These are phyloP conservation scores for Neonectria ditissima DNA, from an alignment of 2,329 filamentous ascomycete genomes.

Conservation along the genomic window DNA sequence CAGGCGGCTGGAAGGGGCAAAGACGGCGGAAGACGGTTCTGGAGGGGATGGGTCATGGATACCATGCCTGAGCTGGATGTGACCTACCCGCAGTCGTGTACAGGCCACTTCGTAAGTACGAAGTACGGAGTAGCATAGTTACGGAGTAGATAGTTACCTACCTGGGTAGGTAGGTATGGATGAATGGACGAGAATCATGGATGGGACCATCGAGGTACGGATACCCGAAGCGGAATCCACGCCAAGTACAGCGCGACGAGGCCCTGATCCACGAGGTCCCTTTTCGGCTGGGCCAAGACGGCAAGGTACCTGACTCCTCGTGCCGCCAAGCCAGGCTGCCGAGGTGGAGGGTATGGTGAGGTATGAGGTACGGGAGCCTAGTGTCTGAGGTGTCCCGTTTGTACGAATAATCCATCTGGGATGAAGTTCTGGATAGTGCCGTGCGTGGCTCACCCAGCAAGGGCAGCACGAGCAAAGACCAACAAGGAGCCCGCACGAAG, in stretches of 20 bases:
- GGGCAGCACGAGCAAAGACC: background rate
- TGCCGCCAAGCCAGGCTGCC: conserved; percentile 23
- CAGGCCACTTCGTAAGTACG: no score
- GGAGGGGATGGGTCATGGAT: background rate
- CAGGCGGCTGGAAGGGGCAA: background rate
- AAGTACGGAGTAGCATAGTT: no score
- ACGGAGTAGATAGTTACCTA: no score
- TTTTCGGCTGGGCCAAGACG: conserved; percentile 21
- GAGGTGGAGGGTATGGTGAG: conserved; percentile 14
- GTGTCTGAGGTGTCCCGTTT: no score
- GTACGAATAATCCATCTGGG: background rate
- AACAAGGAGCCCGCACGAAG: conserved; percentile 6
- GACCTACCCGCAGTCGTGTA: no score
- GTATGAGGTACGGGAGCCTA: conserved; percentile 18
- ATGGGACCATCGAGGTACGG: conserved; percentile 10
- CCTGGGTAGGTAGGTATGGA: no score
- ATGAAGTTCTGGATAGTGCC: background rate
- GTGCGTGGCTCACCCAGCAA: background rate
- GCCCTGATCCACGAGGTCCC: conserved; percentile 14
- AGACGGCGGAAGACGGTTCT: background rate
- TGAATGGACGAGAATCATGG: background rate
- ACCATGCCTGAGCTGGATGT: no score
- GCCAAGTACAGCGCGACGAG: conserved; percentile 10
- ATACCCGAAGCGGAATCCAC: conserved; percentile 15
- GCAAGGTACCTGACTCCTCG: conserved; percentile 21